These are phyloP conservation scores for Blumeriella jaapii DNA, from an alignment of 2,329 filamentous ascomycete species.

Conservation along the genomic window DNA sequence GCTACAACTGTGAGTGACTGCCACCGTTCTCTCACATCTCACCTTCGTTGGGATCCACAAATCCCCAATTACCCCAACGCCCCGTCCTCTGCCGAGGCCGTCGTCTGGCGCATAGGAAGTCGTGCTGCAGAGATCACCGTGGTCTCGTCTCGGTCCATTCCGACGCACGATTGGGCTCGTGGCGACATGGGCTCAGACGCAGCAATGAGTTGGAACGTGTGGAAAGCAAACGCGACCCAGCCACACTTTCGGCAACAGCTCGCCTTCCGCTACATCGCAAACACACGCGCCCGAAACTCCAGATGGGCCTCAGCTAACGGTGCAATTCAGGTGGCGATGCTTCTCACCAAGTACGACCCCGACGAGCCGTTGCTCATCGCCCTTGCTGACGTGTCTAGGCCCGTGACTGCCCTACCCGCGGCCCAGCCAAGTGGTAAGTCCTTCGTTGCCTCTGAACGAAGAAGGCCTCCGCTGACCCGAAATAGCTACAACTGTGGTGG, in stretches of 20 bases:
- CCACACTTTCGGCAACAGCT: background rate
- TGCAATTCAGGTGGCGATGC: slow-evolving; percentile 53
- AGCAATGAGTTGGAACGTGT: too few relatives aligned
- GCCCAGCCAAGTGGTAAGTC: slow-evolving; percentile 67
- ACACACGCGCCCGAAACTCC: too few relatives aligned
- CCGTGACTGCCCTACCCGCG: slow-evolving; percentile 77
- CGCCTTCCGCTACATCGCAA: background rate
- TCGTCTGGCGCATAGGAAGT: too few relatives aligned
- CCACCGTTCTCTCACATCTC: background rate
- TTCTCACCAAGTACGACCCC: slow-evolving; percentile 55
- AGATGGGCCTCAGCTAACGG: slow-evolving; percentile 22
- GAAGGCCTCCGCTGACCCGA: slow-evolving; percentile 9
- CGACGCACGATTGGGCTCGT: too few relatives aligned
- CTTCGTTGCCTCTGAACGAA: slow-evolving; percentile 1
- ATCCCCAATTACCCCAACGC: background rate
- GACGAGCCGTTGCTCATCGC: slow-evolving; percentile 3
- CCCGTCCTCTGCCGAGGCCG: background rate
- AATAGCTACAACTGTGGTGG: slow-evolving; percentile 70
- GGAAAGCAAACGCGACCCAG: too few relatives aligned
- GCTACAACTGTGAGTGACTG: slow-evolving; percentile 39
- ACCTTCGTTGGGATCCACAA: background rate
- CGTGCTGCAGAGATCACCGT: too few relatives aligned
- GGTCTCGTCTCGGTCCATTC: too few relatives aligned
- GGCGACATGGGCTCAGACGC: too few relatives aligned
- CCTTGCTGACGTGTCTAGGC: slow-evolving; percentile 39